Evolutionary conservation across 371 early-diverging fungal species (phyloP).

Genomic region (Gilbertella persicaria): DNA sequence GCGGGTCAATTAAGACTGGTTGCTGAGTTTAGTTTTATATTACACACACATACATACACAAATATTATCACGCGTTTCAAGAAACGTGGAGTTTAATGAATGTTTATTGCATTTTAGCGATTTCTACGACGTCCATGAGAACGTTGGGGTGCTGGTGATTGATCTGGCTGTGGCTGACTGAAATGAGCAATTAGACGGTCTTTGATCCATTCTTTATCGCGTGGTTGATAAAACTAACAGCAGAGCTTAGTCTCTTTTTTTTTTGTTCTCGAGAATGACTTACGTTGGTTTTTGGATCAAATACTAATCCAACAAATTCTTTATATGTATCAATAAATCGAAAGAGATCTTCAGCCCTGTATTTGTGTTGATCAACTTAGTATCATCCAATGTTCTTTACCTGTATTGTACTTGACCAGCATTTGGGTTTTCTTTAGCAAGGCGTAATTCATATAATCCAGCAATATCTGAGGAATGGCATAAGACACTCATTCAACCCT

Average conservation of each 20-base stretch:
- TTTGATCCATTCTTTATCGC: slow-evolving; percentile 52
- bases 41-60: no score
- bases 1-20: no score
- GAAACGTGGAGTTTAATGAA: no score
- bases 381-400: slow-evolving; percentile 12
- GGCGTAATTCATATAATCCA: slow-evolving; percentile 37
- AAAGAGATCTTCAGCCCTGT: slow-evolving; percentile 49
- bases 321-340: slow-evolving; percentile 47
- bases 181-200: slow-evolving; percentile 46
- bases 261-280: neutral
- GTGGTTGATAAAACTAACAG: slow-evolving; percentile 40
- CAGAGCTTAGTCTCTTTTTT: neutral
- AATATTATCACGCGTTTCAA: no score
- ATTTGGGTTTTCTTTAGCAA: slow-evolving; percentile 44
- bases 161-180: slow-evolving; percentile 25
- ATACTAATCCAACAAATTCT: slow-evolving; percentile 52
- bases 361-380: neutral
- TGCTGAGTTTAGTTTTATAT: no score
- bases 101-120: slow-evolving; percentile 10
- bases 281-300: slow-evolving; percentile 28
- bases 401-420: slow-evolving; percentile 48
- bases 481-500: neutral
- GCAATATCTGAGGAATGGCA: slow-evolving; percentile 34
- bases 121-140: neutral
- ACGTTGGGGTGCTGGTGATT: slow-evolving; percentile 12